Evolutionary conservation across 2,329 filamentous ascomycete species (phyloP), one percentile per base, ranked within the genome.

Genomic region (Chaetomiaceae sp.): DNA sequence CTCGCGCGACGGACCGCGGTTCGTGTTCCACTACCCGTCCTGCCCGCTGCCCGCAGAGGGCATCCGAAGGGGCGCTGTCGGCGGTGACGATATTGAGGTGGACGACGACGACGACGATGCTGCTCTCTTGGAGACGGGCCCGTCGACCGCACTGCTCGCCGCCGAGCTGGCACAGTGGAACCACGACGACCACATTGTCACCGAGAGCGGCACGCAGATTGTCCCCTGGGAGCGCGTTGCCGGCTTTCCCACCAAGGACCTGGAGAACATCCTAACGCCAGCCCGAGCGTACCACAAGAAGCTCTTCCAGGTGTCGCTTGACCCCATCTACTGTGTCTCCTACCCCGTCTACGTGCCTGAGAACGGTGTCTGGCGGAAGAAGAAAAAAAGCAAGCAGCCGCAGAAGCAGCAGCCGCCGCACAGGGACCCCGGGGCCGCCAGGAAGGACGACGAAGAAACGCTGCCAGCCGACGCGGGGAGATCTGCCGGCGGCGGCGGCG

Each of bases 1-100:
- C 54, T 86, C 85, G 27, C 81, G 84, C 54, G 84, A 87, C 57
- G 88, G 88, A 14, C 86, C 88, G 22, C 80, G 82, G 53, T 84
- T 93, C 58, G 84, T 93, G 58, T 95, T 90, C 65, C 87, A 95
- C 65, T 93, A 93, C 60, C 88, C 88, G n/a, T 76, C 82, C n/a
- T 64, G 69, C 38, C 71, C 78, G 35, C 61, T 60, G 8, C 62
- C 57, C 66, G 70, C 59, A 65, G 72, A 54, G 27, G 58, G 62
- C 18, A 54, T 47, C 9, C 38, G 44, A 9, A 47, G 40, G 9
- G 35, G 39, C 53, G 62, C 65, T 42, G 60, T 59, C 20, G 59
- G 60, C 17, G 62, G 64, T 38, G 57, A 64, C 32, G 50, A 65
- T 60, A 39, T 62, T 52, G 41, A 62, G 18, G 72, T 78, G 39